phyloP scores from a whole-genome alignment of 257 asterid genomes.

The Nicotiana otophora region DNA sequence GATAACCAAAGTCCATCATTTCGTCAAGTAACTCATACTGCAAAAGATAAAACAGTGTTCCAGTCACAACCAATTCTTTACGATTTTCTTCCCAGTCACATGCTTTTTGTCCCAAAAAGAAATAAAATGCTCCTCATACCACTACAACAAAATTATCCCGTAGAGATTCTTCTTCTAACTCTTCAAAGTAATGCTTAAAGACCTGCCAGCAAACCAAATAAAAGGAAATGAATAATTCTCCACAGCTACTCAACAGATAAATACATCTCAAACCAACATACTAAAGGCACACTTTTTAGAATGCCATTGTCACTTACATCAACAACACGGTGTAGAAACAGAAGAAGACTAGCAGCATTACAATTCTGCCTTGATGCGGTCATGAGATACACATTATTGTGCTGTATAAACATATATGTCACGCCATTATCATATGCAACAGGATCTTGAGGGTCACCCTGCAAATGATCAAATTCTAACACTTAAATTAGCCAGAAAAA shows the following conservation, averaged over 20 bases:
- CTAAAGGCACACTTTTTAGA: background rate
- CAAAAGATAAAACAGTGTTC: slow-evolving; percentile 17
- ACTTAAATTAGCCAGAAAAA: background rate
- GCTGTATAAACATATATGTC: slow-evolving; percentile 92
- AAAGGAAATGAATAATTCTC: background rate
- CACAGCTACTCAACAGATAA: slow-evolving; percentile 1
- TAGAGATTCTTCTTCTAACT: slow-evolving; percentile 94
- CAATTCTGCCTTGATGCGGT: slow-evolving; percentile 95
- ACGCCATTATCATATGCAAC: slow-evolving; percentile 85
- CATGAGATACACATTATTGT: slow-evolving; percentile 96
- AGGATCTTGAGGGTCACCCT: slow-evolving; percentile 99
- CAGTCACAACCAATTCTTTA: background rate
- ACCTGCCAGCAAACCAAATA: slow-evolving; percentile 45
- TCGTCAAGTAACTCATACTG: slow-evolving; percentile 98
- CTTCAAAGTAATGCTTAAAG: slow-evolving; percentile 96
- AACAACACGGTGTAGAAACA: slow-evolving; percentile 93
- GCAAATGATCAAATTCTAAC: slow-evolving; percentile 5
- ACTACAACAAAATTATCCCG: slow-evolving; percentile 98
- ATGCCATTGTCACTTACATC: slow-evolving; percentile 63
- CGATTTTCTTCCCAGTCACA: background rate
- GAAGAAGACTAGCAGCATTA: slow-evolving; percentile 95
- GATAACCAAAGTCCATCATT: slow-evolving; percentile 99
- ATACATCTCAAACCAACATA: background rate
- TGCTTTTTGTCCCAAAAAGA: background rate
- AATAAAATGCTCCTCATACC: slow-evolving; percentile 42